A percentile compares a stretch with the other conserved stretches of the same genome.
Conservation (phyloP, 106 monocot species). For the Dioscorea dumetorum region DNA sequence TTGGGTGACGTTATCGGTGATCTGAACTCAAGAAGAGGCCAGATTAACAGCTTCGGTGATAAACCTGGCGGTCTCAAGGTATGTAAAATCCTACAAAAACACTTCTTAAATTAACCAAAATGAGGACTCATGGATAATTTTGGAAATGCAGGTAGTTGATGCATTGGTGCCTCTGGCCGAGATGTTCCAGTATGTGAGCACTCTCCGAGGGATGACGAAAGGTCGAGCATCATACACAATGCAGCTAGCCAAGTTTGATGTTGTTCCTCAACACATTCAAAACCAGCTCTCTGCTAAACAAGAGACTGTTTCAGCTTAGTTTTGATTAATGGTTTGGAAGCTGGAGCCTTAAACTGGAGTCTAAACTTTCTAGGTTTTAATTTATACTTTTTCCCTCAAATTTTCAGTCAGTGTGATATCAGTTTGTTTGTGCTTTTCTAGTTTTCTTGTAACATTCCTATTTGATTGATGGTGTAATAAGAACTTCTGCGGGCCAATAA, state of each 20-base stretch:
- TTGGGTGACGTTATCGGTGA: slow-evolving; percentile 99
- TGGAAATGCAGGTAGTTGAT: slow-evolving; percentile 77
- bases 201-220: slow-evolving; percentile 91
- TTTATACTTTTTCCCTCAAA: too few species aligned
- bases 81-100: background rate
- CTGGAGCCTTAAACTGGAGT: too few species aligned
- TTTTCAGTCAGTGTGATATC: too few species aligned
- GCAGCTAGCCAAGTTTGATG: slow-evolving; percentile 84
- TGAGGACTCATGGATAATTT: background rate
- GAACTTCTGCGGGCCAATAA: too few species aligned
- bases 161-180: slow-evolving; percentile 94
- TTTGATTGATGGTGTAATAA: too few species aligned
- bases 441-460: too few species aligned
- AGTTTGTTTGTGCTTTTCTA: too few species aligned
- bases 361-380: too few species aligned
- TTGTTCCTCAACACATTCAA: slow-evolving; percentile 93
- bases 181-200: slow-evolving; percentile 97
- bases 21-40: slow-evolving; percentile 91
- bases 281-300: slow-evolving; percentile 69
- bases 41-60: slow-evolving; percentile 83
- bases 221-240: slow-evolving; percentile 94
- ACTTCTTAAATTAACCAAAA: too few species aligned
- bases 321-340: background rate
- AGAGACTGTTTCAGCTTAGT: slow-evolving; percentile 63
- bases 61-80: slow-evolving; percentile 99